Evolutionary conservation across 495 filamentous ascomycete species (phyloP).

Genomic region (Neurospora tetrasperma): DNA sequence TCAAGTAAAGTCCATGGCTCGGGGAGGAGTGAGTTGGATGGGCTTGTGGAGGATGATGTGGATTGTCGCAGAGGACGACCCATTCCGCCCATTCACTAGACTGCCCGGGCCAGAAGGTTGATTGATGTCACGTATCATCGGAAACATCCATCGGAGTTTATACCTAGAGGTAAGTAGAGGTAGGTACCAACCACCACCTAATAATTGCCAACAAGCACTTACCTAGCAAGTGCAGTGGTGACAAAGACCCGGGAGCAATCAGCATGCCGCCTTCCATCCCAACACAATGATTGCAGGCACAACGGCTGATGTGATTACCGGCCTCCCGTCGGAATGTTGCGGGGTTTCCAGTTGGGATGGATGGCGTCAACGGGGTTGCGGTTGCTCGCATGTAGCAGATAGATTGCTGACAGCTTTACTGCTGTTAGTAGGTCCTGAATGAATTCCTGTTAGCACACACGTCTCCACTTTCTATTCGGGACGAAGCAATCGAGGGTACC

Average conservation of each 20-base stretch:
- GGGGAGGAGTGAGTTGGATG: not conserved
- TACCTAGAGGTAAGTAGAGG: not conserved
- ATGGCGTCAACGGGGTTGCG: not conserved
- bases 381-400: not conserved
- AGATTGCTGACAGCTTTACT: not conserved
- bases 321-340: no score
- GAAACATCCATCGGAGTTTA: not conserved
- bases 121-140: not conserved
- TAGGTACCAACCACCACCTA: not conserved
- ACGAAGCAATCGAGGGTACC: not conserved
- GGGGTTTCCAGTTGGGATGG: not conserved
- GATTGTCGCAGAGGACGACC: not conserved
- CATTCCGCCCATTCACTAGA: not conserved
- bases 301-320: not conserved
- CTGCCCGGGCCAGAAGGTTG: not conserved
- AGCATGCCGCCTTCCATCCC: not conserved
- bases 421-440: not conserved
- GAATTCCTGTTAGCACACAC: not conserved
- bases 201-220: not conserved
- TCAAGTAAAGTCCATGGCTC: not conserved
- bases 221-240: not conserved
- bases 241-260: not conserved
- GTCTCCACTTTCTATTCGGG: not conserved
- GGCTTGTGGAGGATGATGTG: not conserved
- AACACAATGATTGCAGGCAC: not conserved